Evolutionary conservation across 352 stramenopile genomes (phyloP).

Genomic region (Blastocystis sp.): DNA sequence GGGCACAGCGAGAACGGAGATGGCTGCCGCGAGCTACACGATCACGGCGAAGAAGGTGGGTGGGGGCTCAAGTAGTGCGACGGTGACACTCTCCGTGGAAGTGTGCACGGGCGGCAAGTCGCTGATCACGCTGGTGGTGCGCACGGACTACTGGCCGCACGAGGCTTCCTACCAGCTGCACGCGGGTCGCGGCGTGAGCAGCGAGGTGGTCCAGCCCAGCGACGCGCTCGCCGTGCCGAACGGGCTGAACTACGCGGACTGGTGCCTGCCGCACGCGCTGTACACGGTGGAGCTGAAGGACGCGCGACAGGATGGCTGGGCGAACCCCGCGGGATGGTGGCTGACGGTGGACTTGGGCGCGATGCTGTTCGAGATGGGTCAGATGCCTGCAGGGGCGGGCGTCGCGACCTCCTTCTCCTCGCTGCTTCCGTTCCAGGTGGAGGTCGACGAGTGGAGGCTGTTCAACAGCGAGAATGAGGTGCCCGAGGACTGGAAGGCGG

Average conservation of each 20-base stretch:
- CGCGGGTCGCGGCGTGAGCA: background rate
- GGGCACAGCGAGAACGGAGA: background rate
- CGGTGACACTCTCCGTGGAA: background rate
- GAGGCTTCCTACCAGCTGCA: constrained; percentile 3
- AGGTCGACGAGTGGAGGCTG: background rate
- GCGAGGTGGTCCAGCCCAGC: background rate
- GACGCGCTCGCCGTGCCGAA: background rate
- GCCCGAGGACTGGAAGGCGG: background rate
- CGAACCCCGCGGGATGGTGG: background rate
- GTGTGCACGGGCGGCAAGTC: background rate
- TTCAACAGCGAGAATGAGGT: background rate
- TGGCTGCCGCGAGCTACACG: background rate
- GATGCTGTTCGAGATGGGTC: constrained; percentile 35
- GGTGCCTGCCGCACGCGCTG: background rate
- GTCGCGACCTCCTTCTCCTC: background rate
- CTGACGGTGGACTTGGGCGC: constrained; percentile 46
- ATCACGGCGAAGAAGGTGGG: constrained; percentile 12
- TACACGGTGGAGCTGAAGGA: background rate
- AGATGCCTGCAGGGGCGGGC: background rate
- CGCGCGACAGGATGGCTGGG: background rate
- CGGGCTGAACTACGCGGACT: background rate
- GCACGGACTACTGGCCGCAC: background rate
- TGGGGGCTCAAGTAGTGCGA: background rate
- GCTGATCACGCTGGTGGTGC: background rate
- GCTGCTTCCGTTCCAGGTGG: background rate